Evolutionary conservation across 164 flowering plant genomes (phyloP).

Genomic region (Magnolia officinalis): DNA sequence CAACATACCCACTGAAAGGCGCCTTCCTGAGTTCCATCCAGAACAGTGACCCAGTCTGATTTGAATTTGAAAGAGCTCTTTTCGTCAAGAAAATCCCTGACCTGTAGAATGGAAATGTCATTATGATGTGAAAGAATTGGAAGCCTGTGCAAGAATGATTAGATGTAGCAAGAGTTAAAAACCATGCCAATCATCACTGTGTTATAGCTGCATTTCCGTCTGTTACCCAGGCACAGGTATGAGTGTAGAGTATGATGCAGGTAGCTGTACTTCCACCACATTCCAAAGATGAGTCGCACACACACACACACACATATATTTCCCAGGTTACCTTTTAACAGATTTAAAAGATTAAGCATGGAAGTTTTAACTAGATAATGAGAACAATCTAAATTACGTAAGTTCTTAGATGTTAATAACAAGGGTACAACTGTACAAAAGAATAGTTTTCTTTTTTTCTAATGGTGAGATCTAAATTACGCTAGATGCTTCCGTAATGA

Average conservation of each 20-base stretch:
- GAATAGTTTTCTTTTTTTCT: too few species aligned
- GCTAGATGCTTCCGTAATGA: too few species aligned
- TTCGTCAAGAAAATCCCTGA: conserved; percentile 61
- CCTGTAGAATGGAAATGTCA: conserved; percentile 34
- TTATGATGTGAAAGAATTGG: not conserved
- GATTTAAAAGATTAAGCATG: too few species aligned
- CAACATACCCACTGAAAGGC: conserved; percentile 77
- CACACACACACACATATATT: too few species aligned
- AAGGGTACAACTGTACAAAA: too few species aligned
- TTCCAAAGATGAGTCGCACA: not conserved
- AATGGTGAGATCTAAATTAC: too few species aligned
- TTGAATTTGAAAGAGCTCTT: conserved; percentile 58
- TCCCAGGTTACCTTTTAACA: too few species aligned
- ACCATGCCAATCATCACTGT: not conserved
- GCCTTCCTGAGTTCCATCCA: conserved; percentile 96
- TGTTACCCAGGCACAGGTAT: too few species aligned
- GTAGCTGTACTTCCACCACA: not conserved
- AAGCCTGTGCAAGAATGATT: not conserved
- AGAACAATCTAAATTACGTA: too few species aligned
- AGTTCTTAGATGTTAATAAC: too few species aligned
- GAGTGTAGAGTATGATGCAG: not conserved
- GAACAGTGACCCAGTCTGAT: conserved; percentile 63
- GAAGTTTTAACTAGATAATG: too few species aligned
- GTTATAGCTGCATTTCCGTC: not conserved
- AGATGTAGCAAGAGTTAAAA: not conserved